phyloP scores from a whole-genome alignment of 2,329 filamentous ascomycete species.

The Didymella glomerata region DNA sequence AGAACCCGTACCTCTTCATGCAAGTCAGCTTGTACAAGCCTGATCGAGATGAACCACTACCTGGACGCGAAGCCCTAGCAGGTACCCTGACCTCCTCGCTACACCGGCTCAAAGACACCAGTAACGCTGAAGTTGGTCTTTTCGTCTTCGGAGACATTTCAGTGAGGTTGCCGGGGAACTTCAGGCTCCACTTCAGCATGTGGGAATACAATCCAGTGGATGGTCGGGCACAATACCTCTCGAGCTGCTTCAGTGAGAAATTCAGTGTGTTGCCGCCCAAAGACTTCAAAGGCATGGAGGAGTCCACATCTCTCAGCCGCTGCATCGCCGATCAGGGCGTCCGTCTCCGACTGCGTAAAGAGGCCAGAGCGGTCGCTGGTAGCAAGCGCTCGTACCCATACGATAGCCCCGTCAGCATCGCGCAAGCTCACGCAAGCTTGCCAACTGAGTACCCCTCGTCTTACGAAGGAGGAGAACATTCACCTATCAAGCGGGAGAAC shows the following conservation, averaged over 20 bases:
- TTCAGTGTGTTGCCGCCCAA: conserved; percentile 73
- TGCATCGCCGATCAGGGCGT: conserved; percentile 89
- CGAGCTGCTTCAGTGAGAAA: conserved; percentile 65
- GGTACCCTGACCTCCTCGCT: conserved; percentile 82
- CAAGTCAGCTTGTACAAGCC: conserved; percentile 62
- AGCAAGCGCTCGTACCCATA: conserved; percentile 36
- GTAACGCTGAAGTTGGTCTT: conserved; percentile 81
- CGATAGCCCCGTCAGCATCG: conserved; percentile 18
- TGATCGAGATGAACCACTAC: conserved; percentile 57
- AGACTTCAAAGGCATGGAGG: conserved; percentile 79
- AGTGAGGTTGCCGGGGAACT: conserved; percentile 75
- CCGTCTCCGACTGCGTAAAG: conserved; percentile 81
- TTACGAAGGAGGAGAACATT: conserved; percentile 19
- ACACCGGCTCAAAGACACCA: conserved; percentile 79
- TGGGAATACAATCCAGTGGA: conserved; percentile 60
- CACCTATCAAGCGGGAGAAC: conserved; percentile 17
- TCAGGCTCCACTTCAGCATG: conserved; percentile 77
- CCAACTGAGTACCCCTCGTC: conserved; percentile 18
- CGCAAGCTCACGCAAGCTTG: conserved; percentile 13
- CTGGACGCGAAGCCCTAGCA: conserved; percentile 63
- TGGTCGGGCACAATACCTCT: conserved; percentile 57
- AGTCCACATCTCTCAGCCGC: conserved; percentile 82
- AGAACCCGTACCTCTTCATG: conserved; percentile 72
- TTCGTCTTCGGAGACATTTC: conserved; percentile 93
- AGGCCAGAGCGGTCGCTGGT: conserved; percentile 64